Conservation (phyloP, 2,329 filamentous ascomycete species). For the Colletotrichum musae region DNA sequence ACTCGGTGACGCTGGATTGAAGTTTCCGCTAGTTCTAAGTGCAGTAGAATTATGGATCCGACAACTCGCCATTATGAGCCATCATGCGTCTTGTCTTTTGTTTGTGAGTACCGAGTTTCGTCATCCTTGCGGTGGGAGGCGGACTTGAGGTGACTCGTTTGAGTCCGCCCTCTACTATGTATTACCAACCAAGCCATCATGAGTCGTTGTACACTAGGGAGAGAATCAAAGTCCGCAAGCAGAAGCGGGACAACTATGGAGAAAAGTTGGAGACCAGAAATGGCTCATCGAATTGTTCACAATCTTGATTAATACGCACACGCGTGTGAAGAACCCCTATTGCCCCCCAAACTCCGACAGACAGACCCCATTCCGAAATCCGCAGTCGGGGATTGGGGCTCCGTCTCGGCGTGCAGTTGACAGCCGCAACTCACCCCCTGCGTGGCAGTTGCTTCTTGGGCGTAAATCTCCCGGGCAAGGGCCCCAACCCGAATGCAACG, state of each 20-base stretch:
- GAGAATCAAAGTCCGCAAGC: neutral
- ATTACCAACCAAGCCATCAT: no score
- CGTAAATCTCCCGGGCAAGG: slow-evolving; percentile 19
- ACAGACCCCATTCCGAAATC: neutral
- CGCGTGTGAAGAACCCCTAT: neutral
- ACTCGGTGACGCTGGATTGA: slow-evolving; percentile 6
- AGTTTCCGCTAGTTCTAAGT: slow-evolving; percentile 3
- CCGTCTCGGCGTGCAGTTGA: slow-evolving; percentile 8
- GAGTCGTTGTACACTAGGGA: no score
- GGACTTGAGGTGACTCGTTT: no score
- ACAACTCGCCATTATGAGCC: no score
- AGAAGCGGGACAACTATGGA: neutral
- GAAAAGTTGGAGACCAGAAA: neutral
- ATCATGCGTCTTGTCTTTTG: neutral
- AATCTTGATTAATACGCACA: neutral
- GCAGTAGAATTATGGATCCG: neutral
- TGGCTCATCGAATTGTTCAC: neutral
- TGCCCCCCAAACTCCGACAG: slow-evolving; percentile 20
- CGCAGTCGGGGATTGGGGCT: slow-evolving; percentile 1
- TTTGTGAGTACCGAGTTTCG: no score
- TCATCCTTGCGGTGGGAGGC: no score
- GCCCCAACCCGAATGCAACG: slow-evolving; percentile 12
- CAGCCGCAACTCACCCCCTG: slow-evolving; percentile 12
- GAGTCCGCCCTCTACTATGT: no score
- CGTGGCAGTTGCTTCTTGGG: neutral